Evolutionary conservation across 2,329 filamentous ascomycete species (phyloP), one percentile per base, ranked within the genome.

Genomic region (Pezicula carpinea): DNA sequence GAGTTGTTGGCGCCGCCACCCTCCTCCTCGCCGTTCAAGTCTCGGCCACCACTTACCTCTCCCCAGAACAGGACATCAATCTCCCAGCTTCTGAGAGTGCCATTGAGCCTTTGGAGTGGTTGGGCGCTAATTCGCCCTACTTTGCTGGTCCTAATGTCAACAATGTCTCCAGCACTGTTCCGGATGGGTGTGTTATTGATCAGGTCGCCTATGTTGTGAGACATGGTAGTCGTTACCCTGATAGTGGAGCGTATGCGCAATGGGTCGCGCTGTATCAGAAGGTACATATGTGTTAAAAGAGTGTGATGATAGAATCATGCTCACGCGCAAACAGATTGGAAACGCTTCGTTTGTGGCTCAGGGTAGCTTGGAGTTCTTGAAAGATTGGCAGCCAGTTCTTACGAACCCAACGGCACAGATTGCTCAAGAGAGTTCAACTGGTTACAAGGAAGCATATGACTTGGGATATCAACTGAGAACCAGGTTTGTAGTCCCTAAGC

Each of bases 171-270:
- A 65, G 73, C 23, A 68, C 74, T 4, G 67, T 79, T 1, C 81
- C 81, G 0, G 67, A 73, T 1, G 69, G 73, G 36, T 85, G 82
- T 59, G 66, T 65, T 8, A 74, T 85, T 4, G 78, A 85, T 49
- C 74, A 81, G 55, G 80, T 76, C 3, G 76, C 77, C 5, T 83
- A 81, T 51, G 66, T 80, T 29, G 70, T 73, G 2, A 74, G 80
- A 15, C 82, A 84, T 65, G 82, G 82, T 15, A 82, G 78, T 35
- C 71, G 81, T 35, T 86, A 77, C 56, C 81, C 80, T 0, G 82
- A 84, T 52, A 65, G 65, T 1, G 78, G 80, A 4, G 79, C 82
- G 5, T 83, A 83, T 50, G 65, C 67, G 5, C 70, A 71, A 39
- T 86, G 82, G 82, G 61, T 71, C 2, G 66, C 67, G 4, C 69